Evolutionary conservation across 106 monocot species (phyloP).

Genomic region (Phalaenopsis equestris): DNA sequence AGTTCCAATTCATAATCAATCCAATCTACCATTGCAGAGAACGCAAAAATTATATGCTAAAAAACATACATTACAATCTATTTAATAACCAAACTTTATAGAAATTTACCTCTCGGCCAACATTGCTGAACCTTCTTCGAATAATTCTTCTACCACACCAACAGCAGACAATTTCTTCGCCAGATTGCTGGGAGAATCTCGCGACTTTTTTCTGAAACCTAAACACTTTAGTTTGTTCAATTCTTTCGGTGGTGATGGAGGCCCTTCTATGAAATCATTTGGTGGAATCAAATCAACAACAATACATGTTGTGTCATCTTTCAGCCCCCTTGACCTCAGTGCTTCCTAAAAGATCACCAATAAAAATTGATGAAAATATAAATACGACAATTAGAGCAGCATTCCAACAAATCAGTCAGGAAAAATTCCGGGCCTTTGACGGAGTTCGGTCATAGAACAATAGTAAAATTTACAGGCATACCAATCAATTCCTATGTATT

Average conservation of each 20-base stretch:
- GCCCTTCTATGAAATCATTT: slow-evolving; percentile 42
- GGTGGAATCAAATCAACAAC: slow-evolving; percentile 92
- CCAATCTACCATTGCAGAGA: background rate
- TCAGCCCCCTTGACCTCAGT: slow-evolving; percentile 84
- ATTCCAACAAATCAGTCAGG: background rate
- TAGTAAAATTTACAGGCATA: too few relatives aligned
- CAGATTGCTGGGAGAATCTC: slow-evolving; percentile 53
- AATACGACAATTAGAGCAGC: background rate
- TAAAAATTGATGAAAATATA: slow-evolving; percentile 7
- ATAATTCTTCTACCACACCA: slow-evolving; percentile 85
- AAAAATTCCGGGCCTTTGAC: background rate
- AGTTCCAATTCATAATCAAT: too few relatives aligned
- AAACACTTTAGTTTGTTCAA: slow-evolving; percentile 65
- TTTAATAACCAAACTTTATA: background rate
- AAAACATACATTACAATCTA: background rate
- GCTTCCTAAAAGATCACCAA: slow-evolving; percentile 62
- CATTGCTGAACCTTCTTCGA: slow-evolving; percentile 99
- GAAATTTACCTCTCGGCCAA: slow-evolving; percentile 73
- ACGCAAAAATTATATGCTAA: background rate
- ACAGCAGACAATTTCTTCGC: slow-evolving; percentile 60
- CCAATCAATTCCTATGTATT: too few relatives aligned
- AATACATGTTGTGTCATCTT: slow-evolving; percentile 98
- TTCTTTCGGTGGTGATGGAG: slow-evolving; percentile 60
- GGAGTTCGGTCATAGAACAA: background rate
- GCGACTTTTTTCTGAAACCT: slow-evolving; percentile 45